Base-by-base conservation (phyloP, 164 flowering plant species). In the Platanus orientalis region DNA sequence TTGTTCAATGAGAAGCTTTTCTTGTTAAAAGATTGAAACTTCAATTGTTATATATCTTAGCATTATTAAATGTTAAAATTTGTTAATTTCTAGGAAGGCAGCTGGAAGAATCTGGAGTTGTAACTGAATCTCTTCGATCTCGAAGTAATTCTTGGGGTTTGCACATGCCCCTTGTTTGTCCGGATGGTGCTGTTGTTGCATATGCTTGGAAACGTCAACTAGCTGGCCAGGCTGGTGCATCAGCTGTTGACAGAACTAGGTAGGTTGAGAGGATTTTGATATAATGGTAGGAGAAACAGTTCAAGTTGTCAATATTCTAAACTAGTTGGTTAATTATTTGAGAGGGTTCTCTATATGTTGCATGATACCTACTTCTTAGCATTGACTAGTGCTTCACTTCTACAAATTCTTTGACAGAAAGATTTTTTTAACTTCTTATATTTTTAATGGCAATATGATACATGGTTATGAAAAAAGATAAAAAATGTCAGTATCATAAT, bases 191-290 rank as follows among this genome's bases (percentile, higher is more conserved):
- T 32, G 97, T 95, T 55, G 97, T 95, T 67, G 99, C 99, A 0
- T 95, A 95, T 84, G 99, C 99, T 63, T 95, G 99, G 99, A 95
- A 95, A 68, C 93, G 97, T 16, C 99, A 95, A 69, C 96, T 95
- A 62, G 99, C 99, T 63, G 99, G 99, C 32, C 42, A 32, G 9
- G 36, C 36, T 32, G 36, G 36, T 32, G 36, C 36, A 32, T 32
- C 36, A 32, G 36, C 36, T 9, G 36, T 32, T 32, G 36, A 32
- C 36, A 32, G 36, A 32, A 9, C 36, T 9, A 32, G 96, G 98
- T 90, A 57, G 54, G 49, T 68, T 5, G 28, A 47, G 29, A 39
- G 16, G 13, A 42, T 40, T 39, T 2, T 25, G 32, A 26, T n/a
- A 45, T 45, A 13, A 17, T 16, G 19, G 36, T 40, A 51, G 47